Conservation (phyloP, 1,284 basidiomycete genomes). For the Meripilus lineatus region DNA sequence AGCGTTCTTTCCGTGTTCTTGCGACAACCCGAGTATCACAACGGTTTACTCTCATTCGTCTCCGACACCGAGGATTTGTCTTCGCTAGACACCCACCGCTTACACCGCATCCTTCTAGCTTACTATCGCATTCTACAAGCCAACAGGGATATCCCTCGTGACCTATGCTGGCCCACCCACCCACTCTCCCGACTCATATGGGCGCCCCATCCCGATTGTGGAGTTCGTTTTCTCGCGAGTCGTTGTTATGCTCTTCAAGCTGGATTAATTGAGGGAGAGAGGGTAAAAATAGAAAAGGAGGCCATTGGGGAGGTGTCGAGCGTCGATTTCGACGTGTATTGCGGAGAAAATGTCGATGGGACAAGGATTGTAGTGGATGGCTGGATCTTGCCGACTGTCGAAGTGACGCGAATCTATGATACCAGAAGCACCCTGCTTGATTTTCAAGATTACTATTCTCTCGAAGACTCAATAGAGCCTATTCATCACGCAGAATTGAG, state of each 20-base stretch:
- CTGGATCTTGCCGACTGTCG: slow-evolving; percentile 73
- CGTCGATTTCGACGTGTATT: slow-evolving; percentile 55
- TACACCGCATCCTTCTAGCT: slow-evolving; percentile 70
- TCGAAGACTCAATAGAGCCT: slow-evolving; percentile 28
- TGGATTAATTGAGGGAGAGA: slow-evolving; percentile 72
- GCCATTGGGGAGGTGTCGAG: slow-evolving; percentile 53
- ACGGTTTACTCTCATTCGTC: slow-evolving; percentile 55
- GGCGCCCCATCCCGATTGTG: slow-evolving; percentile 54
- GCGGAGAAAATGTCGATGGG: slow-evolving; percentile 42
- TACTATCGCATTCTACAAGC: slow-evolving; percentile 77
- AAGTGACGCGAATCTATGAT: slow-evolving; percentile 56
- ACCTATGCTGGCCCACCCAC: slow-evolving; percentile 62
- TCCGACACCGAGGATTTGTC: slow-evolving; percentile 24
- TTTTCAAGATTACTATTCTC: slow-evolving; percentile 42
- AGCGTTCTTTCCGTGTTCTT: slow-evolving; percentile 53
- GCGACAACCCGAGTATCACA: slow-evolving; percentile 34
- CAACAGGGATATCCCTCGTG: slow-evolving; percentile 61
- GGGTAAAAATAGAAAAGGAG: slow-evolving; percentile 58
- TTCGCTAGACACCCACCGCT: slow-evolving; percentile 34
- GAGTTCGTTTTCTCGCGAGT: slow-evolving; percentile 67
- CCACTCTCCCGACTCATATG: slow-evolving; percentile 56
- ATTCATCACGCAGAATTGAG: slow-evolving; percentile 46
- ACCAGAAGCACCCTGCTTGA: slow-evolving; percentile 45
- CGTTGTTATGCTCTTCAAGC: slow-evolving; percentile 72
- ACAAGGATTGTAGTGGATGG: slow-evolving; percentile 51